Base-by-base conservation (phyloP, 495 filamentous ascomycete genomes). In the Alectoria sarmentosa region DNA sequence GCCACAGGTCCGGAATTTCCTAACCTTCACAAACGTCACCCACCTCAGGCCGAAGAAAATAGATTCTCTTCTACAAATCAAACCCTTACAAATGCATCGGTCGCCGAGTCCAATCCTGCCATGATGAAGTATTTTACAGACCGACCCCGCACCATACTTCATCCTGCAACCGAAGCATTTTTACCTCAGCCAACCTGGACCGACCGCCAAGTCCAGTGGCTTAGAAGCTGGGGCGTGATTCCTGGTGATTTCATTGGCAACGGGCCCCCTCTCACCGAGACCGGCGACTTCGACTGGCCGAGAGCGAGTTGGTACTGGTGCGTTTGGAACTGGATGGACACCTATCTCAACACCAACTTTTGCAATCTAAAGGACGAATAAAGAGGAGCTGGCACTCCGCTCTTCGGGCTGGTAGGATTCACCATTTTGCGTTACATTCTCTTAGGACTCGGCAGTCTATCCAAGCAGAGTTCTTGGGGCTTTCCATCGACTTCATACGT, bases 241-340 rank as follows among this genome's bases (percentile, higher is more conserved):
- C 87, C 83, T 7, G 84, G 88, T 36, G 88, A 90, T 65, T 84
- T 94, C 63, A 92, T 95, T 62, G 91, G 91, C 6, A 86, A 86
- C 66, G 83, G 86, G 60, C 85, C 92, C 28, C 89, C 90, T 46
- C 80, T 89, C 49, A 85, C 79, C 41, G 90, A 92, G n/a, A 77
- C 85, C 57, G 91, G 90, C n/a, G 82, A 83, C 3, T 92, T 95
- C 65, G 91, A 96, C 69, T 88, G 83, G 75, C 82, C 80, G 44
- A 83, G 79, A 65, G 91, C 91, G 4, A 89, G 85, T 64, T 72
- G 87, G 49, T 95, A 92, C 75, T 96, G 91, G 91, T 82, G 76
- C 28, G 76, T 82, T 64, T 83, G 79, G 75, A 78, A 78, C 61
- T 76, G 75, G 72, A 61, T 83, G 15, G 80, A 83, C 63, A 70